phyloP scores from a whole-genome alignment of 768 basidiomycete species.

The Peribolospora baueri region DNA sequence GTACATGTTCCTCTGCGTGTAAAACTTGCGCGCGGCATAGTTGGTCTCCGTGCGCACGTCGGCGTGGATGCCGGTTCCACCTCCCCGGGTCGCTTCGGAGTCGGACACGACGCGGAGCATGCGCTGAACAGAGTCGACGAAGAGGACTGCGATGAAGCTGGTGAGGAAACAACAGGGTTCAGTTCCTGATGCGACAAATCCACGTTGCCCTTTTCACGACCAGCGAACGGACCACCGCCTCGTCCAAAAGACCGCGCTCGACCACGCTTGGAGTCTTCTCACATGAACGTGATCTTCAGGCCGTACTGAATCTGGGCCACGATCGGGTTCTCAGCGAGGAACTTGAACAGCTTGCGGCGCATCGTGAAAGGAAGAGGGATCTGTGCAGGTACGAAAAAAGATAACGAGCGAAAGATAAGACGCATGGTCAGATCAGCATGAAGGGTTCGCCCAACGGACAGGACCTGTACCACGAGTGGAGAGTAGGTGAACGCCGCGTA shows the following conservation, averaged over 20 bases:
- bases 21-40: constrained; percentile 68
- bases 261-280: neutral
- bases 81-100: constrained; percentile 13
- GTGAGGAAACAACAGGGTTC: neutral
- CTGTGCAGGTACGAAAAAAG: neutral
- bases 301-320: constrained; percentile 11
- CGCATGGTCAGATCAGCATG: neutral
- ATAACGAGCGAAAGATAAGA: neutral
- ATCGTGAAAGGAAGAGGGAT: constrained; percentile 10
- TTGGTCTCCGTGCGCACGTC: constrained; percentile 64
- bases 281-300: constrained; percentile 12
- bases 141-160: constrained; percentile 61
- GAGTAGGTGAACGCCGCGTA: neutral
- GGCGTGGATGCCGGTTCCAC: constrained; percentile 30
- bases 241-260: too few species aligned
- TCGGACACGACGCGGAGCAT: constrained; percentile 65
- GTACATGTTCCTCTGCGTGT: constrained; percentile 67
- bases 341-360: constrained; percentile 7
- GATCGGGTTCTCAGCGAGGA: constrained; percentile 7
- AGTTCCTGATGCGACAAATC: neutral
- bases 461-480: neutral
- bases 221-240: too few species aligned
- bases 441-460: neutral
- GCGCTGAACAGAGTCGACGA: constrained; percentile 74
- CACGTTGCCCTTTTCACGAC: neutral